These are phyloP conservation scores for Paratinospora sagittata DNA, from an alignment of 164 flowering plant genomes.

Conservation along the genomic window DNA sequence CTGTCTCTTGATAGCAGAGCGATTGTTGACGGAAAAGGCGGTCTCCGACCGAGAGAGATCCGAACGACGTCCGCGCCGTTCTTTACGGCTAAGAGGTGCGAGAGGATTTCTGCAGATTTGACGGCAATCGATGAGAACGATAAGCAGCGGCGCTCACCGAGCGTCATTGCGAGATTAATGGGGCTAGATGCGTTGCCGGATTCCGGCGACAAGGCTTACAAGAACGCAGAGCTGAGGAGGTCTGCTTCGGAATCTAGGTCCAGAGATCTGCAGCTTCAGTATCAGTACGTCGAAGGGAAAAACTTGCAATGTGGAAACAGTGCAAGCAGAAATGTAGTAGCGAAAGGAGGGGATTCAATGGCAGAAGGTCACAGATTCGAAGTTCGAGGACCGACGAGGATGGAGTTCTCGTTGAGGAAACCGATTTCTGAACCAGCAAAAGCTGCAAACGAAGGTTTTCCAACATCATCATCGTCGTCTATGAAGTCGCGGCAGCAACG, in stretches of 20 bases:
- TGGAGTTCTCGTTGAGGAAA: slow-evolving; percentile 18
- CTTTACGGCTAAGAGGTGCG: background rate
- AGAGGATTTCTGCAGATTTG: background rate
- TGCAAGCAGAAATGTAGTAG: background rate
- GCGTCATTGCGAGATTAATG: slow-evolving; percentile 84
- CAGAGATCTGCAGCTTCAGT: slow-evolving; percentile 30
- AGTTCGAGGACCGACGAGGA: background rate
- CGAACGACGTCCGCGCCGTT: slow-evolving; percentile 28
- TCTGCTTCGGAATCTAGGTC: slow-evolving; percentile 88
- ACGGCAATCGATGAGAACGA: slow-evolving; percentile 20
- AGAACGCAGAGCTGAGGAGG: slow-evolving; percentile 62
- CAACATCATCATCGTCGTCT: background rate
- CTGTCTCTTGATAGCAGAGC: slow-evolving; percentile 94
- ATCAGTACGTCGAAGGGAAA: slow-evolving; percentile 26
- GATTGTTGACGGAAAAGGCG: slow-evolving; percentile 58
- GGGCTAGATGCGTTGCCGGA: slow-evolving; percentile 60
- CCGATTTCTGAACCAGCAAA: slow-evolving; percentile 3
- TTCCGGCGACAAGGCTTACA: slow-evolving; percentile 26
- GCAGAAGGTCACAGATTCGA: slow-evolving; percentile 10
- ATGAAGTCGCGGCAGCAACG: slow-evolving; percentile 30
- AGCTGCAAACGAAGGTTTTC: background rate
- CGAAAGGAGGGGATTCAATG: slow-evolving; percentile 5
- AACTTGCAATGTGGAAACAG: slow-evolving; percentile 9
- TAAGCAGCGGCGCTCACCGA: slow-evolving; percentile 50
- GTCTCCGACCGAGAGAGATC: slow-evolving; percentile 57